Base-by-base conservation (phyloP, 1,284 basidiomycete genomes). In the Ganoderma sp. region DNA sequence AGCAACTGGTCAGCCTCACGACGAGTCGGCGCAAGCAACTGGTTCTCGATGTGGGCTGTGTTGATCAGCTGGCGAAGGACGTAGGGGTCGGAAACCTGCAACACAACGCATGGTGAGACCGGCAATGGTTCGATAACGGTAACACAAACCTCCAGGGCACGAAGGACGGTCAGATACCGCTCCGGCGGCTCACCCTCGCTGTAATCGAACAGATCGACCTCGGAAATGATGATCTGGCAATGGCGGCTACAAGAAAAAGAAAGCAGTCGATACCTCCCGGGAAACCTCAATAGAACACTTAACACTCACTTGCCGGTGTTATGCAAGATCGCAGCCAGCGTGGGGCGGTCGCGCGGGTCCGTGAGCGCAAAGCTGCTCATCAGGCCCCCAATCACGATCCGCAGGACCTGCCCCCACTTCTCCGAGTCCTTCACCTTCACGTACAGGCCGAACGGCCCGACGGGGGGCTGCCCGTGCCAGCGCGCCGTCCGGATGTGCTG, bases 61-160 rank as follows among this genome's bases (percentile, higher is more conserved):
- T 95, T 95, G 80, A 99, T 91, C 48, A 99, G 79, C 63, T 97
- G 85, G 61, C 96, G 94, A 37, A 90, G 82, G 3, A 97, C 92
- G 67, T 89, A 90, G 57, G 87, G 85, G 73, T 97, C 84, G 17
- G 88, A 84, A 73, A 97, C 84, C 94, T 98, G 71, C 19, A 56
- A 43, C 67, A 28, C 8, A 9, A 61, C 19, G 19, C 67, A 59
- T 61, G 32, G 64, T 45, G 59, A 48, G 15, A 34, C 32, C 19
- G 60, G 15, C 60, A 52, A 5, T 34, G 48, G 17, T 56, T n/a
- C 32, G 9, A 63, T 28, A 12, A 41, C 22, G 25, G 5, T 3
- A 32, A 80, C 88, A 80, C 88, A 14, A 71, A 95, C 96, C 39
- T 93, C 89, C 6, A 98, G 84, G n/a, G 91, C 92, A 28, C 95